Evolutionary conservation across 2,329 filamentous ascomycete genomes (phyloP).

Genomic region (Chalaropsis ovoidea): DNA sequence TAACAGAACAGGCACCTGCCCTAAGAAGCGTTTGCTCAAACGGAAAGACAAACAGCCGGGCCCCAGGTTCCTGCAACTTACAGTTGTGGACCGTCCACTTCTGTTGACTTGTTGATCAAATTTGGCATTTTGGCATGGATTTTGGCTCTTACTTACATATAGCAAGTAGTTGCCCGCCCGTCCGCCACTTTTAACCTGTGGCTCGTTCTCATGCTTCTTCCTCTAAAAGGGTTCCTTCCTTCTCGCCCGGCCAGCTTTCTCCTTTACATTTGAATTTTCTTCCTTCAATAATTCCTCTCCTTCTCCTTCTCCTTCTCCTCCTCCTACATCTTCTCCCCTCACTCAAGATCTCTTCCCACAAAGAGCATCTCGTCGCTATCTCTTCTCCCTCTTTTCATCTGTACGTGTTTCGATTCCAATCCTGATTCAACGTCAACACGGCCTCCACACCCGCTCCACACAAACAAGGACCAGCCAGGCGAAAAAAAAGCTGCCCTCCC

Average conservation of each 20-base stretch:
- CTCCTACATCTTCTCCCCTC: neutral
- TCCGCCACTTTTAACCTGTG: neutral
- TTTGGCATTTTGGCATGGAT: conserved; percentile 13
- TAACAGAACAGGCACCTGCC: neutral
- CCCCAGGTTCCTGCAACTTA: conserved; percentile 3
- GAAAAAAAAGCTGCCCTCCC: conserved; percentile 13
- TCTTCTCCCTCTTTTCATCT: neutral
- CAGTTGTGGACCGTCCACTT: neutral
- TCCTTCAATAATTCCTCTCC: conserved; percentile 17
- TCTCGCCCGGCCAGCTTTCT: neutral
- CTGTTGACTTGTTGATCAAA: conserved; percentile 16
- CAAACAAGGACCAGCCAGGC: conserved; percentile 14
- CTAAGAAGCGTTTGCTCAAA: no score
- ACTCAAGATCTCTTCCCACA: conserved; percentile 16
- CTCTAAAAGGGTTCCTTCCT: conserved; percentile 13
- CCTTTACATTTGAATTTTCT: conserved; percentile 18
- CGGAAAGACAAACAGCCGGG: conserved; percentile 4
- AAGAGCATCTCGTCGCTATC: conserved; percentile 9
- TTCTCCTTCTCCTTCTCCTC: conserved; percentile 27
- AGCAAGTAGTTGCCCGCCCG: conserved; percentile 9
- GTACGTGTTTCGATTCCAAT: conserved; percentile 13
- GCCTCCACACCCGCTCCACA: conserved; percentile 3
- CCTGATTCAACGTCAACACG: conserved; percentile 15
- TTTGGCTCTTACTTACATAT: conserved; percentile 20
- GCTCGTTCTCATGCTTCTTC: neutral